These are phyloP conservation scores for Dendrothele bispora DNA, from an alignment of 768 basidiomycete species.

Conservation along the genomic window DNA sequence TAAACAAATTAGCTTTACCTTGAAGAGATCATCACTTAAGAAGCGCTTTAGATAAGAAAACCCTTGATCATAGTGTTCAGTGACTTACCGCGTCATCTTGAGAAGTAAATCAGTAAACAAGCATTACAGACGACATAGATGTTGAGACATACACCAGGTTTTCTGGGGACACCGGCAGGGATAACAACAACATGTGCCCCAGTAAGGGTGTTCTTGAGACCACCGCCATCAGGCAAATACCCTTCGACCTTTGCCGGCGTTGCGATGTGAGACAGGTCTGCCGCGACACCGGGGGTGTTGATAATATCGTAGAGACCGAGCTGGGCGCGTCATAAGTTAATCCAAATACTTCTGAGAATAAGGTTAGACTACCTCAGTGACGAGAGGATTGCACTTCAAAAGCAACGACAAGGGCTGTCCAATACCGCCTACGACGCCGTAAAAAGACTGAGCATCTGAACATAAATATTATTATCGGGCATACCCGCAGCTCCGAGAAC, in stretches of 20 bases:
- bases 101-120: constrained; percentile 4
- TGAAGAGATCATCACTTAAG: constrained; percentile 90
- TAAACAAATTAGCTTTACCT: constrained; percentile 47
- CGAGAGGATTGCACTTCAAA: constrained; percentile 79
- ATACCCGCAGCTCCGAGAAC: constrained; percentile 95
- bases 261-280: constrained; percentile 91
- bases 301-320: constrained; percentile 95
- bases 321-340: constrained; percentile 32
- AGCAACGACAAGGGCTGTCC: constrained; percentile 95
- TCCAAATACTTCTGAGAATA: background rate
- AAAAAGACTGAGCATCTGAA: constrained; percentile 5
- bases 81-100: constrained; percentile 53
- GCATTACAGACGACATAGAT: constrained; percentile 13
- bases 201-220: constrained; percentile 77
- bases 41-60: constrained; percentile 4
- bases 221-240: constrained; percentile 76
- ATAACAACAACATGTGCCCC: constrained; percentile 93
- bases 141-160: constrained; percentile 73
- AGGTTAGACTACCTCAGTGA: constrained; percentile 62
- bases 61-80: background rate
- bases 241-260: constrained; percentile 85
- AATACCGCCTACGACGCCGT: constrained; percentile 73
- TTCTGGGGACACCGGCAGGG: constrained; percentile 95
- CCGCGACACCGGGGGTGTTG: constrained; percentile 95
- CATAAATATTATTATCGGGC: constrained; percentile 16